These are phyloP conservation scores for Echinosphaeria canescens DNA, from an alignment of 2,329 filamentous ascomycete species.

Conservation along the genomic window DNA sequence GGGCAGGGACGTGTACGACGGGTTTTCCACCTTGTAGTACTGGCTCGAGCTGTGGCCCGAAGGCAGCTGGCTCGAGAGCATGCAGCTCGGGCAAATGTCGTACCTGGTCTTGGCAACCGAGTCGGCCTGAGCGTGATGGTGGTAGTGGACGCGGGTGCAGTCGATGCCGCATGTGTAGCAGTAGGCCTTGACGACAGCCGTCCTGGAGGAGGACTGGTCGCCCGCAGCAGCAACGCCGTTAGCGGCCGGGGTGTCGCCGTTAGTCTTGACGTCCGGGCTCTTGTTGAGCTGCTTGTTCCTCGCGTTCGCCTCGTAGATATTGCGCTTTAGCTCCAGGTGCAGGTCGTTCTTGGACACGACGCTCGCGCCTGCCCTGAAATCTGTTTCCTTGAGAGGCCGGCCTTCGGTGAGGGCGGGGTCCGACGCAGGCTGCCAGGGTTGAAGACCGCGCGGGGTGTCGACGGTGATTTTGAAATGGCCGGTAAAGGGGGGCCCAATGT, in stretches of 20 bases:
- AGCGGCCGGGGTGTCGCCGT: slow-evolving; percentile 46
- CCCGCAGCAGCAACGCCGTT: slow-evolving; percentile 41
- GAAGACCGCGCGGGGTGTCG: slow-evolving; percentile 84
- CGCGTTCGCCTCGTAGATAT: slow-evolving; percentile 84
- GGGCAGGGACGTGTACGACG: slow-evolving; percentile 53
- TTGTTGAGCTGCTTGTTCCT: slow-evolving; percentile 54
- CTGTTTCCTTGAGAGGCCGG: slow-evolving; percentile 43
- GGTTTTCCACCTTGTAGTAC: slow-evolving; percentile 79
- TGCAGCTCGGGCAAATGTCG: slow-evolving; percentile 83
- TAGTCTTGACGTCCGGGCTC: slow-evolving; percentile 46
- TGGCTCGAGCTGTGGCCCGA: slow-evolving; percentile 57
- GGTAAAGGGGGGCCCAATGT: slow-evolving; percentile 89
- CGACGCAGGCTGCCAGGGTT: slow-evolving; percentile 83
- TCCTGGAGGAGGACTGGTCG: slow-evolving; percentile 44
- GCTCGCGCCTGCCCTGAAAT: slow-evolving; percentile 45
- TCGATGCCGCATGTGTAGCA: slow-evolving; percentile 88
- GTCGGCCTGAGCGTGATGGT: slow-evolving; percentile 32
- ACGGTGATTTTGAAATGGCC: slow-evolving; percentile 94
- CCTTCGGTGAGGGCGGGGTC: slow-evolving; percentile 45
- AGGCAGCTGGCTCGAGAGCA: slow-evolving; percentile 65
- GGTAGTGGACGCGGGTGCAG: slow-evolving; percentile 42
- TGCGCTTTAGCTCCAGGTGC: slow-evolving; percentile 83
- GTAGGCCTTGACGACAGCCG: slow-evolving; percentile 46
- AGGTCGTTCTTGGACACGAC: slow-evolving; percentile 55
- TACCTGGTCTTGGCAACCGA: slow-evolving; percentile 50